Percentiles rank a stretch among this genome's conserved stretches.
phyloP scores from a whole-genome alignment of 164 flowering plant species.

The Paratinospora sagittata region DNA sequence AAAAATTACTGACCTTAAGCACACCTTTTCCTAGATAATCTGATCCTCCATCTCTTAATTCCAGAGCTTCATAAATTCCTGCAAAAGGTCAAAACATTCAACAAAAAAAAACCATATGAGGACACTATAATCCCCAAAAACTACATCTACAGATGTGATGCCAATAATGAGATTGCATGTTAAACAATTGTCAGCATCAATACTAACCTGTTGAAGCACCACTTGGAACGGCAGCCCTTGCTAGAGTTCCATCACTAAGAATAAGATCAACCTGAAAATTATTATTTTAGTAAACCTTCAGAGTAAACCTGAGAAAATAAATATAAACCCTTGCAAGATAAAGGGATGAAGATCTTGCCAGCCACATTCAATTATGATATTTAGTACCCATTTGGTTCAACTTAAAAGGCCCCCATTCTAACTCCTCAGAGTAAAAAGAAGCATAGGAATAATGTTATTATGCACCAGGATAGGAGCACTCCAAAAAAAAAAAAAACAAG shows the following conservation, averaged over 20 bases:
- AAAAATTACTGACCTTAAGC: slow-evolving; percentile 6
- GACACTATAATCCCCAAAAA: not conserved
- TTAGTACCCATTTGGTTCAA: not conserved
- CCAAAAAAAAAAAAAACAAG: too few species aligned
- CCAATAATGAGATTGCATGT: not conserved
- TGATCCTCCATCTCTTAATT: slow-evolving; percentile 13
- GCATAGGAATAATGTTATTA: too few species aligned
- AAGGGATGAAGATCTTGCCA: not conserved
- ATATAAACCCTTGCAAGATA: not conserved
- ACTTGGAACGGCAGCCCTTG: slow-evolving; percentile 68
- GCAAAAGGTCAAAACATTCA: not conserved
- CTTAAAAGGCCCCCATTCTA: not conserved
- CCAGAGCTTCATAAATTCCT: slow-evolving; percentile 11
- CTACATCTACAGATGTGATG: not conserved
- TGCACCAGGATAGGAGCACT: too few species aligned
- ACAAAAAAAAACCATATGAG: not conserved
- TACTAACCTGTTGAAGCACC: slow-evolving; percentile 56
- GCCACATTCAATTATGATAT: not conserved
- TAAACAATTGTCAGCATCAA: not conserved
- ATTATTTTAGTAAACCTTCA: not conserved
- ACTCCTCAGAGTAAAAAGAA: too few species aligned
- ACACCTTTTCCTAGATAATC: slow-evolving; percentile 22
- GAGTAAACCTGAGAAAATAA: not conserved
- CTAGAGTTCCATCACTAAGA: slow-evolving; percentile 35
- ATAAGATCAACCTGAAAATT: slow-evolving; percentile 38